phyloP scores from a whole-genome alignment of 352 stramenopile genomes.

The Pythium angustatum region DNA sequence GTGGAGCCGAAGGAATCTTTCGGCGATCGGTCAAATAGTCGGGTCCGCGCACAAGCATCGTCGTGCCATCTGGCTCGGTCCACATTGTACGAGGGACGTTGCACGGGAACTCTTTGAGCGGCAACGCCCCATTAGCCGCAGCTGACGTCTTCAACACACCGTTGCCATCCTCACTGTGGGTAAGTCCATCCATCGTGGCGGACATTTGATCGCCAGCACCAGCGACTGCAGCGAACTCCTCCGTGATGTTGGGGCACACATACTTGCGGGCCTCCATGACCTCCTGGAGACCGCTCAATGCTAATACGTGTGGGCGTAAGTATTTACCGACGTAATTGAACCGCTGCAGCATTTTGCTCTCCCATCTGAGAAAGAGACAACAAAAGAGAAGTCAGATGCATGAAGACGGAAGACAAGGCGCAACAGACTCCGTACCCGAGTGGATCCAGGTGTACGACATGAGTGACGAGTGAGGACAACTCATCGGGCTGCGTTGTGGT shows the following conservation, averaged over 20 bases:
- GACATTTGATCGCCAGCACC: conserved; percentile 20
- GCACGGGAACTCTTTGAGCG: conserved; percentile 51
- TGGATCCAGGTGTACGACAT: conserved; percentile 71
- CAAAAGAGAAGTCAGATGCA: background rate
- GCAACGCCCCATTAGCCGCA: conserved; percentile 1
- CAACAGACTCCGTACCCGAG: conserved; percentile 41
- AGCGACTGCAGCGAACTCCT: conserved; percentile 50
- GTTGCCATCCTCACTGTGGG: conserved; percentile 26
- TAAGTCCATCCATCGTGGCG: background rate
- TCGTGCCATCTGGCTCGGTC: conserved; percentile 58
- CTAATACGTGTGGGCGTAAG: conserved; percentile 38
- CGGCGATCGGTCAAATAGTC: conserved; percentile 70
- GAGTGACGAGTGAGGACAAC: conserved; percentile 66
- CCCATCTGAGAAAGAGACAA: conserved; percentile 34
- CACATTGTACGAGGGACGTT: conserved; percentile 71
- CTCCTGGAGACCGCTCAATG: conserved; percentile 48
- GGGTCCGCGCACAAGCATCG: conserved; percentile 70
- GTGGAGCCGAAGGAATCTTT: conserved; percentile 71
- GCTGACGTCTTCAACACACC: conserved; percentile 2
- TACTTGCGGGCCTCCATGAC: conserved; percentile 80
- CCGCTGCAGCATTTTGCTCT: conserved; percentile 60
- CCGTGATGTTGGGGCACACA: conserved; percentile 64
- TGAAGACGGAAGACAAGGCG: no score
- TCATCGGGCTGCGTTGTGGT: conserved; percentile 35
- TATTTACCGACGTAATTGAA: conserved; percentile 63